Evolutionary conservation across 2,329 filamentous ascomycete genomes (phyloP).

Genomic region (Epichloe glyceriae): DNA sequence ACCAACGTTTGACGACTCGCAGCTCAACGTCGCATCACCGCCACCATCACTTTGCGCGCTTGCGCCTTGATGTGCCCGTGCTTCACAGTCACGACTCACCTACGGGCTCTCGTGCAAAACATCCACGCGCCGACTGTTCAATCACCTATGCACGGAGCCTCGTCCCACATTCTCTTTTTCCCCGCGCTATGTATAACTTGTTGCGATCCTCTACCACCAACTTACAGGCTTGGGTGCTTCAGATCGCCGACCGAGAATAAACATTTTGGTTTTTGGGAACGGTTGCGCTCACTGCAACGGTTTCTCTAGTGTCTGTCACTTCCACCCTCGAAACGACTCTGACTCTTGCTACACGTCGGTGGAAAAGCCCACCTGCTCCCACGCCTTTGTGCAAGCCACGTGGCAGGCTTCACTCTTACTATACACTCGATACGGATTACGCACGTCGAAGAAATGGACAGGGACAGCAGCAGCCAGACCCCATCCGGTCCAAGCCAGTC

Average conservation of each 20-base stretch:
- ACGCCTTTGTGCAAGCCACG: too few relatives aligned
- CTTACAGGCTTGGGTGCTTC: constrained; percentile 1
- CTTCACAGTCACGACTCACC: neutral
- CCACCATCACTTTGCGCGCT: neutral
- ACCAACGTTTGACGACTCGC: too few relatives aligned
- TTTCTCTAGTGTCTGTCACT: neutral
- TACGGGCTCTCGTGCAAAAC: neutral
- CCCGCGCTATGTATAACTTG: constrained; percentile 3
- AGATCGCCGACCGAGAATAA: neutral
- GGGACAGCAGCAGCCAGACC: constrained; percentile 17
- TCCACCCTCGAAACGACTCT: neutral
- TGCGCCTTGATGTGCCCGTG: neutral
- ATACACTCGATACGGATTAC: neutral
- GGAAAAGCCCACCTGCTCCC: too few relatives aligned
- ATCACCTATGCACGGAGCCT: neutral
- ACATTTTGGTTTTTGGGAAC: neutral
- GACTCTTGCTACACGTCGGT: neutral
- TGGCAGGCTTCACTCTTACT: too few relatives aligned
- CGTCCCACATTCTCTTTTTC: neutral
- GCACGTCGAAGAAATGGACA: constrained; percentile 16
- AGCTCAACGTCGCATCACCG: neutral
- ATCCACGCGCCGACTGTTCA: neutral
- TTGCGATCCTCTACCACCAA: neutral
- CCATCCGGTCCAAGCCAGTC: constrained; percentile 17
- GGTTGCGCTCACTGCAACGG: neutral